A percentile compares a stretch with the other conserved stretches of the same genome.
phyloP scores from a whole-genome alignment of 2,329 filamentous ascomycete genomes.

The Sodiomyces alkalinus region DNA sequence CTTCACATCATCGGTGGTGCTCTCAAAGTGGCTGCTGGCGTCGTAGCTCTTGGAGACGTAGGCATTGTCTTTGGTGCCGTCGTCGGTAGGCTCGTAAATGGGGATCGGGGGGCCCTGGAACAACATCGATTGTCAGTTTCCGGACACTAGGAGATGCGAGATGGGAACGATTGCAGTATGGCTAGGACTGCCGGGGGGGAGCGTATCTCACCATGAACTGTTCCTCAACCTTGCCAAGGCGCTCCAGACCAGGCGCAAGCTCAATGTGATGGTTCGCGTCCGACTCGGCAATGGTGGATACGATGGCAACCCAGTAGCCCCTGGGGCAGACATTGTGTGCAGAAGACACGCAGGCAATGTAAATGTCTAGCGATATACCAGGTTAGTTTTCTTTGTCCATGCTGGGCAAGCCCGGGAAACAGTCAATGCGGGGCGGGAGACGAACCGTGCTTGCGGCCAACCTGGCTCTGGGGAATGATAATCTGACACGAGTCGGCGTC shows the following conservation, averaged over 20 bases:
- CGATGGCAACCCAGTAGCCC: constrained; percentile 97
- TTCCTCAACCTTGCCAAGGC: constrained; percentile 87
- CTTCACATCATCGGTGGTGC: constrained; percentile 74
- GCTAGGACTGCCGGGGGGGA: not conserved
- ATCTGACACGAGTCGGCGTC: constrained; percentile 83
- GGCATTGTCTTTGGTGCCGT: constrained; percentile 75
- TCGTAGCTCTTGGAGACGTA: constrained; percentile 99
- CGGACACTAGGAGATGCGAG: too few relatives aligned
- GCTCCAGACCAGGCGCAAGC: constrained; percentile 80
- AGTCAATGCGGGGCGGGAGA: too few relatives aligned
- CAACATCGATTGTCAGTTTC: constrained; percentile 3
- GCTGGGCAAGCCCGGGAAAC: not conserved
- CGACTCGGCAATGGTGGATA: constrained; percentile 91
- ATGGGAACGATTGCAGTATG: constrained; percentile 2
- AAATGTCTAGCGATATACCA: constrained; percentile 66
- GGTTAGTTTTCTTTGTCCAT: constrained; percentile 6
- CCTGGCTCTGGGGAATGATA: constrained; percentile 95
- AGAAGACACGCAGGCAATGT: constrained; percentile 88
- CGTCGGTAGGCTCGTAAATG: constrained; percentile 78
- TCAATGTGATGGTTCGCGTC: constrained; percentile 90
- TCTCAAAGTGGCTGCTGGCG: constrained; percentile 95
- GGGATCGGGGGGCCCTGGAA: constrained; percentile 64
- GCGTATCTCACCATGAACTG: constrained; percentile 66
- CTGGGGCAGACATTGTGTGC: constrained; percentile 98
- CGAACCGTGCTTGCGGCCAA: constrained; percentile 88